phyloP scores from a whole-genome alignment of 169 alveolate species.

The Besnoitia besnoiti region DNA sequence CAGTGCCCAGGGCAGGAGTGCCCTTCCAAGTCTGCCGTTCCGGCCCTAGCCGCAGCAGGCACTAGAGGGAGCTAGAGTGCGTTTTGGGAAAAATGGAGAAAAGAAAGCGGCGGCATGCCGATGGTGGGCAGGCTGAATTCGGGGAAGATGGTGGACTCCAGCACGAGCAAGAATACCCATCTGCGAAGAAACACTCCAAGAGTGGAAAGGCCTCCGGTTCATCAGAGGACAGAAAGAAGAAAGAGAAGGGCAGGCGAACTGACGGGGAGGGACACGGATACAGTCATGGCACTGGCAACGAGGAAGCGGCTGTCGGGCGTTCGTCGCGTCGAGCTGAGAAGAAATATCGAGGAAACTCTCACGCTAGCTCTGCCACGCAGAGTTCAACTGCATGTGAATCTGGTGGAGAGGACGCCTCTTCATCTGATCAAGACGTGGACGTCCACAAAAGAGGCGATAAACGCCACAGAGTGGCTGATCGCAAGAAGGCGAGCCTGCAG shows the following conservation, averaged over 20 bases:
- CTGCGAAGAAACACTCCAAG: not conserved
- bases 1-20: no score
- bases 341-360: not conserved
- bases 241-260: not conserved
- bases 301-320: not conserved
- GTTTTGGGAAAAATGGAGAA: not conserved
- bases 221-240: not conserved
- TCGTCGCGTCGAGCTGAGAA: not conserved
- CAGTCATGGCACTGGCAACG: not conserved
- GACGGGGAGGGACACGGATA: not conserved
- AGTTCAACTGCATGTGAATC: no score
- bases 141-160: not conserved
- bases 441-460: not conserved
- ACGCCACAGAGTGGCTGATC: not conserved
- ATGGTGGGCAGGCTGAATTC: not conserved
- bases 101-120: not conserved
- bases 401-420: no score
- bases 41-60: no score
- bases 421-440: not conserved
- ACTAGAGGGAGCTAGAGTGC: no score
- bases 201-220: not conserved
- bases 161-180: not conserved
- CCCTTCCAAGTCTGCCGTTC: no score
- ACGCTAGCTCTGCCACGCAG: not conserved
- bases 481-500: not conserved